phyloP scores from a whole-genome alignment of 129 eudicot genomes.

The Chrysanthemum makinoi region DNA sequence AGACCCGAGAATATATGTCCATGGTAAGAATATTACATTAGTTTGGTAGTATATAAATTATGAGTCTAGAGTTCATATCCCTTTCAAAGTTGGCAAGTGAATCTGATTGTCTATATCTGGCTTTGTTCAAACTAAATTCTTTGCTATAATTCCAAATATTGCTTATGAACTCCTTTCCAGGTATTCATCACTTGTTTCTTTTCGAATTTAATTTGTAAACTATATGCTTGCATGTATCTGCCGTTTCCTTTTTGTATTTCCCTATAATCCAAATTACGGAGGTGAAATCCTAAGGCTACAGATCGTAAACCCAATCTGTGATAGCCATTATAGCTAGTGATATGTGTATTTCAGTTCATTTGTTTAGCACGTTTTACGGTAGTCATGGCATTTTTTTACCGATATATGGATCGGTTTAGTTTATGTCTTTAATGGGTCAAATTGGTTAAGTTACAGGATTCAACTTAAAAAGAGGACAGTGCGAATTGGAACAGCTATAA shows the following conservation, averaged over 20 bases:
- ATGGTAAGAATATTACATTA: conserved; percentile 51
- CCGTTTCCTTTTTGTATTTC: not conserved
- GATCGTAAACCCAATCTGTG: too few relatives aligned
- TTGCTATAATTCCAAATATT: not conserved
- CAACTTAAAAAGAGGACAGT: not conserved
- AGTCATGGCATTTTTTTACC: too few relatives aligned
- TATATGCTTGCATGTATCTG: not conserved
- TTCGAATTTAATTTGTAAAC: not conserved
- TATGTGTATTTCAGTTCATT: too few relatives aligned
- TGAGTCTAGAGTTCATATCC: not conserved
- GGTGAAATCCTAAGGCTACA: too few relatives aligned
- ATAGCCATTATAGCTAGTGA: too few relatives aligned
- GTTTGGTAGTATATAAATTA: not conserved
- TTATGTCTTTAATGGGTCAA: not conserved
- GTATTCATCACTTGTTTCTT: not conserved
- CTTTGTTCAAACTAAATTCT: not conserved
- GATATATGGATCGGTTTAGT: too few relatives aligned
- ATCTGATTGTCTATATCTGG: not conserved
- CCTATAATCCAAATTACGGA: too few relatives aligned
- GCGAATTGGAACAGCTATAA: too few relatives aligned
- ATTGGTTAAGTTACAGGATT: not conserved
- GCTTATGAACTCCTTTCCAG: not conserved
- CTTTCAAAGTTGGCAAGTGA: not conserved
- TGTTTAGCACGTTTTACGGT: too few relatives aligned
- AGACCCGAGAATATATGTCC: conserved; percentile 56